Conservation (phyloP, 2,329 filamentous ascomycete genomes). For the Diplodia intermedia region DNA sequence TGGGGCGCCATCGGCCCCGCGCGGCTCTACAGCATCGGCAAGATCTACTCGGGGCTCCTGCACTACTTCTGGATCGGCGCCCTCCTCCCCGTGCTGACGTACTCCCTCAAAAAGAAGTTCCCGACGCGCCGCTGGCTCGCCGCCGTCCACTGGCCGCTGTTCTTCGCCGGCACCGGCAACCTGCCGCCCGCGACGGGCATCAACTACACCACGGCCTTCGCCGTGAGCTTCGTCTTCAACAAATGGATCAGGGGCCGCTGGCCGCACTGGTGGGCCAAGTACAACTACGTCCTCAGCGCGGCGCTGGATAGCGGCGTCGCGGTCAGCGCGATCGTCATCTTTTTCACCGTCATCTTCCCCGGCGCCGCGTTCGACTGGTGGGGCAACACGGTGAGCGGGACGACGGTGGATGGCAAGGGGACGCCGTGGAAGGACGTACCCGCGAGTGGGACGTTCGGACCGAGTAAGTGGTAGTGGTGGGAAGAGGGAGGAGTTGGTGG, state of each 20-base stretch:
- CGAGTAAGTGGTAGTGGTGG: conserved; percentile 13
- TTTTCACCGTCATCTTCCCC: conserved; percentile 45
- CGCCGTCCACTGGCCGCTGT: conserved; percentile 64
- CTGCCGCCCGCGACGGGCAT: conserved; percentile 58
- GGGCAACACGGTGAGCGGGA: conserved; percentile 46
- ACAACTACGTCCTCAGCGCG: conserved; percentile 38
- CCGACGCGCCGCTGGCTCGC: conserved; percentile 54
- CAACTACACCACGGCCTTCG: conserved; percentile 28
- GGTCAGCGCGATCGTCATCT: conserved; percentile 43
- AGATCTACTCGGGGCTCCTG: conserved; percentile 56
- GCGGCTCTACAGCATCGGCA: conserved; percentile 56
- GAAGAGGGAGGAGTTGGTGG: not conserved
- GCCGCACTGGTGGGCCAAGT: conserved; percentile 23
- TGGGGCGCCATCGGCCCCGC: conserved; percentile 70
- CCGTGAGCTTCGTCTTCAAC: conserved; percentile 17
- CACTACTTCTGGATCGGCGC: conserved; percentile 62
- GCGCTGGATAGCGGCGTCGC: conserved; percentile 47
- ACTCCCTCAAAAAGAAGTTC: conserved; percentile 58
- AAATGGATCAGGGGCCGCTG: not conserved
- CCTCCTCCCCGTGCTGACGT: conserved; percentile 60
- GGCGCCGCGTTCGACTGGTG: conserved; percentile 45
- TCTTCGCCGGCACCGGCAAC: conserved; percentile 65
- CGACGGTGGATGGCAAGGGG: conserved; percentile 47
- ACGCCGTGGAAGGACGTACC: conserved; percentile 45
- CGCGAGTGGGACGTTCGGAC: conserved; percentile 42